Evolutionary conservation across 208 protist species (phyloP), one percentile per base, ranked within the genome.

Genomic region (Acanthamoeba culbertsoni): DNA sequence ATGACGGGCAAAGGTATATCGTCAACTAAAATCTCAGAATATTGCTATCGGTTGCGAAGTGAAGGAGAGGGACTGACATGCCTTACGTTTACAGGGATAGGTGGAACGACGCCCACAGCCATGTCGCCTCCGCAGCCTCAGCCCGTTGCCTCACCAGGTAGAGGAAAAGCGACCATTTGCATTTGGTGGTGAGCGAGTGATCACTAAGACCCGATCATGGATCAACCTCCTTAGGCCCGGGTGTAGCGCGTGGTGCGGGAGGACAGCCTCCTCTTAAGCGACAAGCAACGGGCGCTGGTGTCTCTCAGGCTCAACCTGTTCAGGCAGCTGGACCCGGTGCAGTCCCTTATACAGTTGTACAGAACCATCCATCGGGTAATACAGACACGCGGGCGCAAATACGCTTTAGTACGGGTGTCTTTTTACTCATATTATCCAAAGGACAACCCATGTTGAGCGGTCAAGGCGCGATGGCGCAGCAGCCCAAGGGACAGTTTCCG

Each of bases 1-100:
- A 82, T 82, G 71, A 82, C 71, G 42, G 71, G 71, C 71, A 82
- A 82, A 18, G 71, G 71, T 82, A 31, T 43, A 35, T 55, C 53
- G 14, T 59, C 16, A 23, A 59, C 51, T 14, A 59, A n/a, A 59
- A 23, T 59, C 23, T 59, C 51, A 59, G 16, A 59, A 23, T 59
- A 59, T 59, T 59, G 51, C 14, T 59, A 59, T 59, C 23, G 51
- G 14, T 59, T 14, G 51, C 23, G 51, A n/a, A n/a, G n/a, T n/a
- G n/a, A n/a, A n/a, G n/a, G n/a, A n/a, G n/a, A n/a, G n/a, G n/a
- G n/a, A n/a, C n/a, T 37, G 2, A 12, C 20, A 37, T 33, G 59
- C 20, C 28, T 33, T 8, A 31, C n/a, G n/a, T n/a, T n/a, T n/a
- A n/a, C n/a, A n/a, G n/a, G n/a, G n/a, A n/a, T n/a, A n/a, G n/a